Conservation (phyloP, 1,284 basidiomycete species). For the Sanghuangporus weigelae region DNA sequence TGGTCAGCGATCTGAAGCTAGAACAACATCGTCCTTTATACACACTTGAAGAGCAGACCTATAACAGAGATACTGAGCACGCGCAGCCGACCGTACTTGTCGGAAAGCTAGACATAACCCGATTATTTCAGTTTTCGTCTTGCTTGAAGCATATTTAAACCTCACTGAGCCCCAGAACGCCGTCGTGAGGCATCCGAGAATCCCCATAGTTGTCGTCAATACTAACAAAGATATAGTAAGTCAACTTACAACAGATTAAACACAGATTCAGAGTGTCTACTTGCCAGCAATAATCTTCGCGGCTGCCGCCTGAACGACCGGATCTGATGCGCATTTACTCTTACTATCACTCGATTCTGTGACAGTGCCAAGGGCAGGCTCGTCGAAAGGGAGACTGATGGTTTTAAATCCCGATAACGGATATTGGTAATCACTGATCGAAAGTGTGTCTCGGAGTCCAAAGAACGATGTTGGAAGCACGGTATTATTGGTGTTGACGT, state of each 20-base stretch:
- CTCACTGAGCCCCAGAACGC: conserved; percentile 81
- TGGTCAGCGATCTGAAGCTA: neutral
- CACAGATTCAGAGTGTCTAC: conserved; percentile 21
- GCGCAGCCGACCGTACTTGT: conserved; percentile 68
- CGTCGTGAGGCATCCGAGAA: conserved; percentile 70
- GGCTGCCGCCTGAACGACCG: conserved; percentile 65
- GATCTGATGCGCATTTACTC: conserved; percentile 57
- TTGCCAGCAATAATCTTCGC: conserved; percentile 62
- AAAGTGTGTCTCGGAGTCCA: neutral
- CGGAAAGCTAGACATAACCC: conserved; percentile 54
- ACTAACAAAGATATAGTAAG: conserved; percentile 30
- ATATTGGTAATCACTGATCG: neutral
- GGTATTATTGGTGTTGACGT: neutral
- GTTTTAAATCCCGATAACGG: neutral
- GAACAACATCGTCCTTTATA: conserved; percentile 4
- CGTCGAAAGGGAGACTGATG: neutral
- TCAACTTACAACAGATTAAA: neutral
- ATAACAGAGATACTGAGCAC: conserved; percentile 60
- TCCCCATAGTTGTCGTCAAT: conserved; percentile 64
- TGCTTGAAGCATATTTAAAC: conserved; percentile 17
- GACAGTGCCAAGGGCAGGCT: conserved; percentile 7
- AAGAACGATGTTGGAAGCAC: neutral
- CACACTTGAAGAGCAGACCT: conserved; percentile 55
- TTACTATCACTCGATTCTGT: neutral
- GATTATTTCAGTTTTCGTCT: neutral